Base-by-base conservation (phyloP, 805 yeast genomes). In the Lipomyces spencermartinsiae region DNA sequence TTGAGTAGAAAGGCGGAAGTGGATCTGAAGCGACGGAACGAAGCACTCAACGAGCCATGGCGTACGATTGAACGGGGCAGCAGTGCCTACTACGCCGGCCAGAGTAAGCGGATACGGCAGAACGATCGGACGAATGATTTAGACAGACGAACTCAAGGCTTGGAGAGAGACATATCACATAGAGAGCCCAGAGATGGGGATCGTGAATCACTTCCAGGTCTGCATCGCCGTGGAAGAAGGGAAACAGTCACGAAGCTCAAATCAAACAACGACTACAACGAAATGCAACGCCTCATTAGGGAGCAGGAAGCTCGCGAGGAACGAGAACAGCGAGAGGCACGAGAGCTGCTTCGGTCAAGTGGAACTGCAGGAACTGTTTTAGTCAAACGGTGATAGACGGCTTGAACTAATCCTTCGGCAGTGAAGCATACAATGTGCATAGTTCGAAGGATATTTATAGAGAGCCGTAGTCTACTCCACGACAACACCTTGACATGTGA, bases 291-390 rank as follows among this genome's bases (percentile, higher is more conserved):
- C 25, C 63, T 62, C 10, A 43, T 49, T 46, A 37, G 33, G 29
- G 55, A 64, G 62, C 68, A 65, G 65, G 39, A 49, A 49, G 43
- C 25, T 54, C 68, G 68, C 62, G 68, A 65, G 58, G 59, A 22
- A 16, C 56, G 58, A 14, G 69, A 66, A 46, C 57, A 55, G 10
- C 37, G 35, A 25, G 35, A 33, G 25, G 69, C 69, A n/a, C 57
- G 39, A 19, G 19, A 25, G 22, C 29, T 54, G 56, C 60, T 64
- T 9, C 64, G 64, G 19, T 19, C 12, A n/a, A 19, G 14, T 8
- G 16, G 19, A 16, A 19, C 31, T 10, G 34, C 33, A 4, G 29
- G 29, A 25, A 25, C 29, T 25, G 29, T 3, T 2, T 25, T 25
- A 25, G 29, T 25, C 29, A 25, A 53, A 53, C 34, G 56, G 34